phyloP scores from a whole-genome alignment of 495 filamentous ascomycete species.

The Terfezia boudieri region DNA sequence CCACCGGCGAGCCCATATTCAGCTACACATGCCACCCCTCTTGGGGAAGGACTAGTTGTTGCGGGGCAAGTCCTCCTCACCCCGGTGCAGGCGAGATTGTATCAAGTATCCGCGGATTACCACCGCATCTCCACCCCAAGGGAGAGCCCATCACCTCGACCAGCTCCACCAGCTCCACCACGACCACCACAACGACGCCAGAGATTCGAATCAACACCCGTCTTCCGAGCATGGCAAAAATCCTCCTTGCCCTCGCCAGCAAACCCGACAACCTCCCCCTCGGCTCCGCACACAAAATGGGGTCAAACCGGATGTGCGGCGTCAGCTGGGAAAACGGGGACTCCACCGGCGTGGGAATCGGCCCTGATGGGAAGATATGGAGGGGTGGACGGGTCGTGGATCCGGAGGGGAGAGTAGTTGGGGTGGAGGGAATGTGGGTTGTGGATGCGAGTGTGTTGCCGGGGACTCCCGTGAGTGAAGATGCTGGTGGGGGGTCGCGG shows the following conservation, averaged over 20 bases:
- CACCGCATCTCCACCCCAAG: neutral
- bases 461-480: slow-evolving; percentile 79
- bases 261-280: neutral
- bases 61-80: neutral
- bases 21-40: neutral
- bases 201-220: neutral
- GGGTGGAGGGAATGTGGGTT: slow-evolving; percentile 46
- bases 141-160: neutral
- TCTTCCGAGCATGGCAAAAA: neutral
- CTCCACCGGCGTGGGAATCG: neutral
- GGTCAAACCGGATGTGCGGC: neutral
- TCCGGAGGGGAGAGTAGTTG: slow-evolving; percentile 54
- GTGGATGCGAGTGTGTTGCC: slow-evolving; percentile 80
- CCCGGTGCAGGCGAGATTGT: neutral
- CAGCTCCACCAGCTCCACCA: neutral
- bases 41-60: neutral
- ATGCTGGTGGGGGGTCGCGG: slow-evolving; percentile 66
- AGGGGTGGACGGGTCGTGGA: slow-evolving; percentile 42
- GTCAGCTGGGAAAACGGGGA: neutral
- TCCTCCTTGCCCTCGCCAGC: neutral
- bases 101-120: neutral
- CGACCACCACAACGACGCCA: neutral
- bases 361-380: neutral
- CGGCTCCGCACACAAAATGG: neutral
- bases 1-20: too few relatives aligned